Percentiles rank a stretch among this genome's conserved stretches.
Evolutionary conservation across 192 early-diverging fungal genomes (phyloP).

Genomic region (Coemansia sp.): DNA sequence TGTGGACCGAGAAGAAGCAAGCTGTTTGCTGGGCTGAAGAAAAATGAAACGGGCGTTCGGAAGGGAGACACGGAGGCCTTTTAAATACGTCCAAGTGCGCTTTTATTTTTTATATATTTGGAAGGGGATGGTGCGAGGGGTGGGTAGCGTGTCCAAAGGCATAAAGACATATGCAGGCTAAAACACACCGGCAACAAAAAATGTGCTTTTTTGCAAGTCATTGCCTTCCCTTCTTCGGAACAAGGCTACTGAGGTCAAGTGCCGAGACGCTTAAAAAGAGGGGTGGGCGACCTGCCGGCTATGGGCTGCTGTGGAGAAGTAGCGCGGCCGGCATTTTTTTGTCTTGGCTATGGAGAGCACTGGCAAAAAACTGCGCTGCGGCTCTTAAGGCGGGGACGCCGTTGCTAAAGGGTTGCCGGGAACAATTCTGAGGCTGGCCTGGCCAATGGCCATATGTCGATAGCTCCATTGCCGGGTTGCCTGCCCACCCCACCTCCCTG

Average conservation of each 20-base stretch:
- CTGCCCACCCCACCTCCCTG: too few relatives aligned
- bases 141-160: not conserved
- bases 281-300: not conserved
- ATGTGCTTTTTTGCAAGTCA: not conserved
- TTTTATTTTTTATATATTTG: too few relatives aligned
- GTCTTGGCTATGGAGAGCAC: too few relatives aligned
- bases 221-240: not conserved
- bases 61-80: not conserved
- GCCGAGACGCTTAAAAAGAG: not conserved
- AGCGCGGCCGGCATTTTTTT: not conserved
- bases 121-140: not conserved
- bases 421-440: not conserved
- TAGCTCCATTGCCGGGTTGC: too few relatives aligned
- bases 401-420: not conserved
- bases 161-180: not conserved
- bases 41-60: not conserved
- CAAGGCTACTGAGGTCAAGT: conserved; percentile 1
- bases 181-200: not conserved
- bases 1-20: not conserved
- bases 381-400: not conserved
- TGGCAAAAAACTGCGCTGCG: too few relatives aligned
- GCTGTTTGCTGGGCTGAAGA: not conserved
- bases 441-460: too few relatives aligned
- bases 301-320: not conserved
- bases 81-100: not conserved